phyloP scores from a whole-genome alignment of 768 basidiomycete species.

The Mycena venus region DNA sequence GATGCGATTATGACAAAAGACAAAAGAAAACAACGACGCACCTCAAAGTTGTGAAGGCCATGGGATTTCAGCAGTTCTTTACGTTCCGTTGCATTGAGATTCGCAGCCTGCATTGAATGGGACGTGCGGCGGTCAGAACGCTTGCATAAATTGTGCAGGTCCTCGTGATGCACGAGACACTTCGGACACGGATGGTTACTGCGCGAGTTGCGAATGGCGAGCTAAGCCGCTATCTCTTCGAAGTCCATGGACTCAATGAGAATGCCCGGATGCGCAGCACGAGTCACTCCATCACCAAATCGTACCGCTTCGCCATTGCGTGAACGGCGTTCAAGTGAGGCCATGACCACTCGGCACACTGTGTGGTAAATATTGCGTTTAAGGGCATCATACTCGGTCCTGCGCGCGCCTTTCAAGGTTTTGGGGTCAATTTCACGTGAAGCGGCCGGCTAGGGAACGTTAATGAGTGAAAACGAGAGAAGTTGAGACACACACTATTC shows the following conservation, averaged over 20 bases:
- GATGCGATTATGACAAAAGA: background rate
- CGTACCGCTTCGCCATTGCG: slow-evolving; percentile 24
- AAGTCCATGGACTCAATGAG: slow-evolving; percentile 30
- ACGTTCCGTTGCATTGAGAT: background rate
- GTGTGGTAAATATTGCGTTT: slow-evolving; percentile 33
- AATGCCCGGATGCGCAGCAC: slow-evolving; percentile 26
- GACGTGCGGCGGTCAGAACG: slow-evolving; percentile 3
- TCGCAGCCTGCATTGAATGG: background rate
- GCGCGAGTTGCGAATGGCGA: slow-evolving; percentile 6
- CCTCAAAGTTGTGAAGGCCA: slow-evolving; percentile 11
- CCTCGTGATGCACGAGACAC: slow-evolving; percentile 31
- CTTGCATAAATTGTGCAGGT: slow-evolving; percentile 21
- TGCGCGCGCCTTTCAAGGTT: background rate
- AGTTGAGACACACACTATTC: slow-evolving; percentile 19
- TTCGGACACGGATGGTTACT: slow-evolving; percentile 33
- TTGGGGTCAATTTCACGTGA: slow-evolving; percentile 13
- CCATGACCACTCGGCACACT: slow-evolving; percentile 25
- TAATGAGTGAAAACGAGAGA: background rate
- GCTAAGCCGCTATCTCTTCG: slow-evolving; percentile 26
- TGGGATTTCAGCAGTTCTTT: slow-evolving; percentile 5
- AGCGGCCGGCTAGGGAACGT: background rate
- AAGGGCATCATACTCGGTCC: slow-evolving; percentile 2
- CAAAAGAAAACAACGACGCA: background rate
- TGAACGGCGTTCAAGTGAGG: slow-evolving; percentile 21
- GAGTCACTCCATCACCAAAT: slow-evolving; percentile 28